Evolutionary conservation across 2,329 filamentous ascomycete species (phyloP).

Genomic region (Orbilia quercus): DNA sequence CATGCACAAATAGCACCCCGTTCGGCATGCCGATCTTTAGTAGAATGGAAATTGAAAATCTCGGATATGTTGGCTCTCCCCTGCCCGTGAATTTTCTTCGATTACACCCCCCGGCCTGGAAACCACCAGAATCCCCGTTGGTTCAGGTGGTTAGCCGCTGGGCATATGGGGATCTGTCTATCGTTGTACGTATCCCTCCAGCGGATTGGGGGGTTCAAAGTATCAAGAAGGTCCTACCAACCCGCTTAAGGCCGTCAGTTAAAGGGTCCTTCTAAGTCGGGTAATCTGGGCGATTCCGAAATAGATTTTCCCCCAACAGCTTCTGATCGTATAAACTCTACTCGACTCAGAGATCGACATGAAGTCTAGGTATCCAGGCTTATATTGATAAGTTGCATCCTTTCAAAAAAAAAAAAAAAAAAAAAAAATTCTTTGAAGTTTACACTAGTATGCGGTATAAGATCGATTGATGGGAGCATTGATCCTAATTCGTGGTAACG

Average conservation of each 20-base stretch:
- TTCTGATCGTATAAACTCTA: background rate
- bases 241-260: conserved; percentile 1
- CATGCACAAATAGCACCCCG: conserved; percentile 8
- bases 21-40: conserved; percentile 46
- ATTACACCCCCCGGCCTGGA: too few relatives aligned
- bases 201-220: too few relatives aligned
- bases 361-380: too few relatives aligned
- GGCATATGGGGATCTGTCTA: conserved; percentile 2
- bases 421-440: too few relatives aligned
- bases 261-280: conserved; percentile 43
- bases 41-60: conserved; percentile 46
- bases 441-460: too few relatives aligned
- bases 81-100: conserved; percentile 3
- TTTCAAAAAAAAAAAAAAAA: too few relatives aligned
- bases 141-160: too few relatives aligned
- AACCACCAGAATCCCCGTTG: too few relatives aligned
- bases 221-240: conserved; percentile 7
- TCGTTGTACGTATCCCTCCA: background rate
- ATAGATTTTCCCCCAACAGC: background rate
- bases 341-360: conserved; percentile 4
- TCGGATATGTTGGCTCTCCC: conserved; percentile 30
- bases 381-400: too few relatives aligned
- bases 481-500: too few relatives aligned
- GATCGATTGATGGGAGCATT: too few relatives aligned
- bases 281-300: conserved; percentile 14